Evolutionary conservation across 805 yeast species (phyloP), one percentile per base, ranked within the genome.

Genomic region (Maudiozyma pseudohumilis): DNA sequence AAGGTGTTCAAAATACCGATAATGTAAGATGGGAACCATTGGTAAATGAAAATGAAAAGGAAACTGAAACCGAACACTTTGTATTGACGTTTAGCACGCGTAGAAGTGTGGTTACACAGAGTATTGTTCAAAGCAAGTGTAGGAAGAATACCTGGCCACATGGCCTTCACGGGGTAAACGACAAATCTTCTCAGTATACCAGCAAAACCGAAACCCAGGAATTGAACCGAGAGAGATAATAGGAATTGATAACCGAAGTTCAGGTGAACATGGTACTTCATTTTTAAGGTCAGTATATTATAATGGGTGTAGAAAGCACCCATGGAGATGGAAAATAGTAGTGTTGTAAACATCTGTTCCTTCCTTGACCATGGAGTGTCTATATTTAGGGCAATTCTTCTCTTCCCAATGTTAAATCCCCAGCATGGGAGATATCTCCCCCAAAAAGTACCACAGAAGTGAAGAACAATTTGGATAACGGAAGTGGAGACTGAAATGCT

Each of bases 141-240:
- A 13, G 78, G 76, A 43, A 74, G 48, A 3, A 62, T 40, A 2
- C 69, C 59, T 26, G 77, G 79, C 81, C 81, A 76, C 24, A 76
- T 51, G 10, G 75, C 63, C 38, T 64, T 57, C 4, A 60, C 58
- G 11, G 76, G 77, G 47, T 74, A 74, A 7, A 76, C 68, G 2
- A 66, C 67, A 23, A 78, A 70, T 41, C 72, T 69, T 49, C 80
- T 68, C 66, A 77, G 66, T 16, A 78, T 49, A 35, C 81, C 79
- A 5, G 85, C 83, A 52, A 79, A 69, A 1, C 82, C 78, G 49
- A 75, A 72, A 18, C 86, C 87, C 45, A 79, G 58, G 43, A 72
- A 74, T 50, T 77, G 79, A 2, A 82, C 66, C 2, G 80, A 66
- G 4, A 76, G 44, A 1, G 72, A 59, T 24, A 78, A 61, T 25